phyloP scores from a whole-genome alignment of 371 early-diverging fungal genomes.

The Mucor saturninus region DNA sequence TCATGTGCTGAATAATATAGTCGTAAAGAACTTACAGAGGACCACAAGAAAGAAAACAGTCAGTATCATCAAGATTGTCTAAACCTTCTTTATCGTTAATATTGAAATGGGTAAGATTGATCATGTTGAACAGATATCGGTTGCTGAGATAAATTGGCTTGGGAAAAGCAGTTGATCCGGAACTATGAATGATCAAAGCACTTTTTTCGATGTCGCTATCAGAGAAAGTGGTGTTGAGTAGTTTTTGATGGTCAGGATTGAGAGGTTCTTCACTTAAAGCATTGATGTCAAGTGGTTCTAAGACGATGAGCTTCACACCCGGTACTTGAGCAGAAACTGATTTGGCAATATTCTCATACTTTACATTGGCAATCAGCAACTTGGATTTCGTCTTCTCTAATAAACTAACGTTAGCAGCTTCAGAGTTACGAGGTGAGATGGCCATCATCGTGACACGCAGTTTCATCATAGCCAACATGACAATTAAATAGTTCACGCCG shows the following conservation, averaged over 20 bases:
- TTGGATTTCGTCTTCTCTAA: conserved; percentile 30
- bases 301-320: neutral
- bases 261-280: conserved; percentile 19
- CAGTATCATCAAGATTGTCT: neutral
- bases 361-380: conserved; percentile 18
- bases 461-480: conserved; percentile 33
- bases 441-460: conserved; percentile 24
- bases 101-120: neutral
- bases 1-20: neutral
- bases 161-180: conserved; percentile 31
- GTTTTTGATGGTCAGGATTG: neutral
- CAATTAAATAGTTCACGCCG: conserved; percentile 21
- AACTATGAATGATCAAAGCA: conserved; percentile 30
- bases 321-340: neutral
- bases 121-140: conserved; percentile 14
- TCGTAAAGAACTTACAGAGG: conserved; percentile 24
- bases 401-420: conserved; percentile 30
- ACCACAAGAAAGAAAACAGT: conserved; percentile 6
- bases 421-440: conserved; percentile 42
- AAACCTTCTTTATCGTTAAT: neutral
- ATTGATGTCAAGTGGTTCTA: conserved; percentile 21
- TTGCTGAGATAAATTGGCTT: conserved; percentile 33
- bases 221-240: conserved; percentile 11
- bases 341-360: conserved; percentile 24
- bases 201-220: conserved; percentile 15